phyloP scores from a whole-genome alignment of 192 early-diverging fungal species.

The Neocallimastix lanati region DNA sequence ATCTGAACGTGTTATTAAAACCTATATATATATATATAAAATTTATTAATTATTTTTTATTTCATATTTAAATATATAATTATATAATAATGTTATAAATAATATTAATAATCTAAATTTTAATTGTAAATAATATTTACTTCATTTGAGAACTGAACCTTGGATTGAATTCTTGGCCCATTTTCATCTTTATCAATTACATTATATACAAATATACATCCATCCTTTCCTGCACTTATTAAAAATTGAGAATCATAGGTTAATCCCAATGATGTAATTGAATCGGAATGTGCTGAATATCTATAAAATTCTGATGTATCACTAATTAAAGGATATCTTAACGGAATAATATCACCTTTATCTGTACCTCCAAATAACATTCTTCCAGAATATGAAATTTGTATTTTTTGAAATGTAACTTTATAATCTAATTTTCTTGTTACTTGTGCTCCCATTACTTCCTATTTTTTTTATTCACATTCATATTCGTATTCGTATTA shows the following conservation, averaged over 20 bases:
- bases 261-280: slow-evolving; percentile 21
- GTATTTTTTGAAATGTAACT: slow-evolving; percentile 24
- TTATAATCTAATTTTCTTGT: slow-evolving; percentile 19
- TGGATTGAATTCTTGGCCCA: slow-evolving; percentile 7
- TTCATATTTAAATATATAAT: background rate
- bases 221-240: slow-evolving; percentile 26
- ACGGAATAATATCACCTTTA: slow-evolving; percentile 16
- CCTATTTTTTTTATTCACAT: no score
- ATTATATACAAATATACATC: slow-evolving; percentile 20
- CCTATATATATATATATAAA: slow-evolving; percentile 7
- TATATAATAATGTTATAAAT: no score
- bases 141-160: slow-evolving; percentile 26
- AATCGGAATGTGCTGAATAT: slow-evolving; percentile 22
- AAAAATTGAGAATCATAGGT: slow-evolving; percentile 27
- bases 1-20: slow-evolving; percentile 34
- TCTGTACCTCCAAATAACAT: slow-evolving; percentile 42
- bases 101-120: no score
- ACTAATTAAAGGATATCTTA: slow-evolving; percentile 25
- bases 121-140: no score
- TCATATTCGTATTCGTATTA: no score
- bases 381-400: slow-evolving; percentile 20
- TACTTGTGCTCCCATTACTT: slow-evolving; percentile 30
- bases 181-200: slow-evolving; percentile 16
- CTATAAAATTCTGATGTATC: slow-evolving; percentile 21
- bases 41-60: background rate